Evolutionary conservation across 805 yeast species (phyloP).

Genomic region (Limtongozyma cylindracea): DNA sequence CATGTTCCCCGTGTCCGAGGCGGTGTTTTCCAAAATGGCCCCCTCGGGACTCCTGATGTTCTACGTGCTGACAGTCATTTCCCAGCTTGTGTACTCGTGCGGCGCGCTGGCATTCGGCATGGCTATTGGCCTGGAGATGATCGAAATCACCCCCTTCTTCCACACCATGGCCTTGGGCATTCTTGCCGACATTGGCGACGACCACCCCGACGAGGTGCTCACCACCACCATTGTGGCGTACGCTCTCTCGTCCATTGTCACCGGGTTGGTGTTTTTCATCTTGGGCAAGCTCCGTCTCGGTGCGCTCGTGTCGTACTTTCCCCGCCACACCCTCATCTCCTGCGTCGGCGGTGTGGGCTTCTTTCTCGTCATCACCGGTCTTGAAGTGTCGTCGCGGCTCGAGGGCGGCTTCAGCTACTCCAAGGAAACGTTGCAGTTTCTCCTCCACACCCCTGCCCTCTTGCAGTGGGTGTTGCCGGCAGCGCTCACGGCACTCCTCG

Average conservation of each 20-base stretch:
- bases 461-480: constrained; percentile 47
- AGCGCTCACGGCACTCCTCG: constrained; percentile 28
- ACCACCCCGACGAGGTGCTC: constrained; percentile 21
- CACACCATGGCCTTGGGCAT: constrained; percentile 80
- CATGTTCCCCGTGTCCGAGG: constrained; percentile 74
- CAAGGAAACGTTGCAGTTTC: constrained; percentile 21
- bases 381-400: constrained; percentile 71
- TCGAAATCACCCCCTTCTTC: constrained; percentile 95
- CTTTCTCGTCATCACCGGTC: constrained; percentile 70
- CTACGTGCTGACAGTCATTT: constrained; percentile 72
- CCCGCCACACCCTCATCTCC: constrained; percentile 86
- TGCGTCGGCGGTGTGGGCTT: constrained; percentile 98
- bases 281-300: constrained; percentile 71
- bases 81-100: constrained; percentile 67
- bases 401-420: constrained; percentile 52
- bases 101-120: constrained; percentile 81
- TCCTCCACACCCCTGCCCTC: constrained; percentile 13
- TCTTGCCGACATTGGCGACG: constrained; percentile 18
- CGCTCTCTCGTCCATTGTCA: constrained; percentile 60
- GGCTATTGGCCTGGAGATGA: constrained; percentile 97
- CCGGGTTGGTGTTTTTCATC: constrained; percentile 57
- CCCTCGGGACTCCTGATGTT: constrained; percentile 88
- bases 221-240: constrained; percentile 77
- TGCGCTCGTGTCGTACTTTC: constrained; percentile 79
- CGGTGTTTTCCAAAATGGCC: constrained; percentile 53